These are phyloP conservation scores for Blastocystis sp. DNA, from an alignment of 352 stramenopile species.

Conservation along the genomic window DNA sequence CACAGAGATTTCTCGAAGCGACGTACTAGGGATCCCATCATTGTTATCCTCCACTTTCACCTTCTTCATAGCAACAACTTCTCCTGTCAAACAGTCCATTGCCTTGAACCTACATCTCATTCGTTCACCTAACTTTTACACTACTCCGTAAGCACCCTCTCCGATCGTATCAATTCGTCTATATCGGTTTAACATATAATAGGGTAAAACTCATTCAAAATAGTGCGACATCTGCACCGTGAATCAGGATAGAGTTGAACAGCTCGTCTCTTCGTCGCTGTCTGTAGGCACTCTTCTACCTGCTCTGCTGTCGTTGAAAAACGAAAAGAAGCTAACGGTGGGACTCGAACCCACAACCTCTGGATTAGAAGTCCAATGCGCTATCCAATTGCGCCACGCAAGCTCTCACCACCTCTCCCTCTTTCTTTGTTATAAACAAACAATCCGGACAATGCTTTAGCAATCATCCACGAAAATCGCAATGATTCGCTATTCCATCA, in stretches of 20 bases:
- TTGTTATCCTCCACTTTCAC: conserved; percentile 67
- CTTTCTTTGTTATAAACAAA: background rate
- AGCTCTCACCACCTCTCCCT: background rate
- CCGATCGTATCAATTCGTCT: conserved; percentile 34
- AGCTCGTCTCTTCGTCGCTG: background rate
- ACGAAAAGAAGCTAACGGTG: conserved; percentile 32
- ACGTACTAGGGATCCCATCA: conserved; percentile 94
- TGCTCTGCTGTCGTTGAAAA: background rate
- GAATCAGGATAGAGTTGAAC: background rate
- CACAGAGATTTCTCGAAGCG: conserved; percentile 93
- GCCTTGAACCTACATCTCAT: conserved; percentile 20
- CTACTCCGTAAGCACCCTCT: conserved; percentile 39
- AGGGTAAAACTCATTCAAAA: background rate
- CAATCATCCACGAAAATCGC: background rate
- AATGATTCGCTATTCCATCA: background rate
- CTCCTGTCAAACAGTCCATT: conserved; percentile 47
- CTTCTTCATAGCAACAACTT: conserved; percentile 61
- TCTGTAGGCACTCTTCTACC: background rate
- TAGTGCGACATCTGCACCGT: background rate
- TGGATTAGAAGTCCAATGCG: conserved; percentile 49
- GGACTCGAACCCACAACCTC: conserved; percentile 43
- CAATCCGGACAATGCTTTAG: background rate
- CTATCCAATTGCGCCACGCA: conserved; percentile 45
- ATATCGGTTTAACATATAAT: conserved; percentile 36
- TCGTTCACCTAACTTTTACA: background rate